These are phyloP conservation scores for Oryza rufipogon DNA, from an alignment of 176 grass and related monocot species.

Conservation along the genomic window DNA sequence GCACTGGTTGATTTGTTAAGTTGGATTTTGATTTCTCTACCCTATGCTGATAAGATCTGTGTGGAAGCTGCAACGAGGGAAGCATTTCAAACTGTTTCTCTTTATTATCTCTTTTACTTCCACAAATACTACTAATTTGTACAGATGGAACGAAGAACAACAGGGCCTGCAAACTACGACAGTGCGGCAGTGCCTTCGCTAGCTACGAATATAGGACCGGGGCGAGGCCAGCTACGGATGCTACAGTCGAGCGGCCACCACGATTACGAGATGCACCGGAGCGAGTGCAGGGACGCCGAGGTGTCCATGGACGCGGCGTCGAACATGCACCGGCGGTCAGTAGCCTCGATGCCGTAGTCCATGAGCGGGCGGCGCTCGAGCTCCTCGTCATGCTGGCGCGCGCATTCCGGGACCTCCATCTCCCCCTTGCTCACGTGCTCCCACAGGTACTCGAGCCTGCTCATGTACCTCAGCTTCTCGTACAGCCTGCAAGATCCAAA, in stretches of 20 bases:
- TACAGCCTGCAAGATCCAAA: slow-evolving; percentile 57
- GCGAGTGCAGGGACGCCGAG: slow-evolving; percentile 57
- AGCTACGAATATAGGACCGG: not conserved
- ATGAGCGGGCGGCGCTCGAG: slow-evolving; percentile 85
- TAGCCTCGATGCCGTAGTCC: slow-evolving; percentile 75
- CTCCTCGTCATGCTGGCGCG: slow-evolving; percentile 68
- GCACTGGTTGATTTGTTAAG: not conserved
- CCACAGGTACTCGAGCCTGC: slow-evolving; percentile 80
- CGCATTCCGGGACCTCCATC: slow-evolving; percentile 70
- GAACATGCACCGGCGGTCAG: slow-evolving; percentile 44
- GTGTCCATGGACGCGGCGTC: slow-evolving; percentile 74
- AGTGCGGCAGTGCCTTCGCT: no score
- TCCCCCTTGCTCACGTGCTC: slow-evolving; percentile 61
- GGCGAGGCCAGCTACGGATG: not conserved
- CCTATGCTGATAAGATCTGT: no score
- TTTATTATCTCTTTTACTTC: not conserved
- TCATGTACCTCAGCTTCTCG: slow-evolving; percentile 76
- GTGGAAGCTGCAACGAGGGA: not conserved
- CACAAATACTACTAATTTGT: slow-evolving; percentile 4
- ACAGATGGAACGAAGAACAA: slow-evolving; percentile 1
- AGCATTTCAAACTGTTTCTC: not conserved
- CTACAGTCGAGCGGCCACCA: not conserved
- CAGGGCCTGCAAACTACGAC: not conserved
- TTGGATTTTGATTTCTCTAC: no score
- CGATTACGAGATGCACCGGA: slow-evolving; percentile 64